A percentile compares a stretch with the other conserved stretches of the same genome.
Conservation (phyloP, 2,329 filamentous ascomycete genomes). For the Claviceps humidiphila region DNA sequence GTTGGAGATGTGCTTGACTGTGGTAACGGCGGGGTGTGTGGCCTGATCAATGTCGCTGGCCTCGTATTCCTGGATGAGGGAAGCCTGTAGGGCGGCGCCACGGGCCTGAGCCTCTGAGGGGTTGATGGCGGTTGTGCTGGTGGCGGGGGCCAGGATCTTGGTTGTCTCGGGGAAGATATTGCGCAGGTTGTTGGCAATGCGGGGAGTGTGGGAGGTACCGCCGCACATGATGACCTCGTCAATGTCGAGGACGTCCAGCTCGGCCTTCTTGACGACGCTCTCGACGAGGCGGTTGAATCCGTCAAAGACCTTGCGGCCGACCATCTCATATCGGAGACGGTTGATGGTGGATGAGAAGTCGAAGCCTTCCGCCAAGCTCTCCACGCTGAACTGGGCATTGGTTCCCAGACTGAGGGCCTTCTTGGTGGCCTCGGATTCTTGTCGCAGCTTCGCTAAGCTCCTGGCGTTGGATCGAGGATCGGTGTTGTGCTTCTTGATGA, state of each 20-base stretch:
- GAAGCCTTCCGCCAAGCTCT: slow-evolving; percentile 75
- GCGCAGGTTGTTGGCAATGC: slow-evolving; percentile 71
- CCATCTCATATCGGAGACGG: slow-evolving; percentile 81
- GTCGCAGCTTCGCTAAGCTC: slow-evolving; percentile 80
- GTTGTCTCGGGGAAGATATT: slow-evolving; percentile 72
- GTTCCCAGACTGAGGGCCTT: slow-evolving; percentile 79
- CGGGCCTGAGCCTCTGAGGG: slow-evolving; percentile 81
- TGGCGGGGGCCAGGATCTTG: slow-evolving; percentile 69
- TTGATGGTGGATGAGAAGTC: slow-evolving; percentile 92
- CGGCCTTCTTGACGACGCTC: slow-evolving; percentile 79
- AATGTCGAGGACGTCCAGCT: slow-evolving; percentile 80
- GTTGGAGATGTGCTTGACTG: slow-evolving; percentile 77
- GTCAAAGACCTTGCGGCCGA: slow-evolving; percentile 73
- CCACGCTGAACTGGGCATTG: slow-evolving; percentile 84
- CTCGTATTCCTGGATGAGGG: slow-evolving; percentile 88
- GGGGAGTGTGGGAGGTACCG: slow-evolving; percentile 84
- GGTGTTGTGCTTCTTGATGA: slow-evolving; percentile 88
- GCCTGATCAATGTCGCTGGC: slow-evolving; percentile 88
- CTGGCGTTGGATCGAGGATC: slow-evolving; percentile 74
- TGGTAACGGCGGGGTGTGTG: slow-evolving; percentile 88
- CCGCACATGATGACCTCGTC: slow-evolving; percentile 91
- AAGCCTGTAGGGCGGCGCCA: slow-evolving; percentile 90
- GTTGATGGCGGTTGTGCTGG: slow-evolving; percentile 67
- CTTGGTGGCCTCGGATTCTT: slow-evolving; percentile 84
- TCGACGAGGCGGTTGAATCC: slow-evolving; percentile 80